A percentile compares a stretch with the other conserved stretches of the same genome.
Evolutionary conservation across 1,139 yeast species (phyloP).

Genomic region (Hyphopichia wangnamkhiaoensis): DNA sequence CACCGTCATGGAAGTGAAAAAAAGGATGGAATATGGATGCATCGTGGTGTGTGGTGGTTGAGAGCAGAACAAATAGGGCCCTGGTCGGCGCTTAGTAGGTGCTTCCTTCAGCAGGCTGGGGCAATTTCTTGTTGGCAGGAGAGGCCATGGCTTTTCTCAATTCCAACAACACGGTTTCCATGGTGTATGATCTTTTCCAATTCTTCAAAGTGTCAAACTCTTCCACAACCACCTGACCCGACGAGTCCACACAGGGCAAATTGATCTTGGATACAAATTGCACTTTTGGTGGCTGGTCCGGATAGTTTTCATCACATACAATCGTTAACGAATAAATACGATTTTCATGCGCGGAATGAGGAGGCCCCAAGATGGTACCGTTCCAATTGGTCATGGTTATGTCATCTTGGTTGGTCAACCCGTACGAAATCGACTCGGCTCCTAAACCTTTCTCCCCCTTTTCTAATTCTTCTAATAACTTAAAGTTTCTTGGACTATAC

Average conservation of each 20-base stretch:
- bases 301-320: conserved; percentile 82
- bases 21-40: too few relatives aligned
- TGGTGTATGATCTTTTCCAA: conserved; percentile 88
- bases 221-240: conserved; percentile 64
- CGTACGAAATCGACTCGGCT: conserved; percentile 94
- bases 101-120: conserved; percentile 90
- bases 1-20: too few relatives aligned
- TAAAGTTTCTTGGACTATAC: conserved; percentile 84
- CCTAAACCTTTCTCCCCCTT: conserved; percentile 98
- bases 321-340: conserved; percentile 84
- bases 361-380: conserved; percentile 96
- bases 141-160: conserved; percentile 83
- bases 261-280: conserved; percentile 81
- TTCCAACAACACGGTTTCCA: conserved; percentile 89
- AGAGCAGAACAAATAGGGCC: too few relatives aligned
- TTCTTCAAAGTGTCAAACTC: conserved; percentile 70
- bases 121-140: conserved; percentile 76
- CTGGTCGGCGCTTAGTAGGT: conserved; percentile 46
- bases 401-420: conserved; percentile 84
- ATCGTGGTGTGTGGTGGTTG: too few relatives aligned
- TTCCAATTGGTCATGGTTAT: conserved; percentile 93
- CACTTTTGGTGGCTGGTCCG: conserved; percentile 84
- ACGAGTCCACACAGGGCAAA: conserved; percentile 80
- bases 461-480: conserved; percentile 91
- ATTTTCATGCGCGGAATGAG: conserved; percentile 91